Conservation (phyloP, 495 filamentous ascomycete genomes). For the Opeltia flavorubescens region DNA sequence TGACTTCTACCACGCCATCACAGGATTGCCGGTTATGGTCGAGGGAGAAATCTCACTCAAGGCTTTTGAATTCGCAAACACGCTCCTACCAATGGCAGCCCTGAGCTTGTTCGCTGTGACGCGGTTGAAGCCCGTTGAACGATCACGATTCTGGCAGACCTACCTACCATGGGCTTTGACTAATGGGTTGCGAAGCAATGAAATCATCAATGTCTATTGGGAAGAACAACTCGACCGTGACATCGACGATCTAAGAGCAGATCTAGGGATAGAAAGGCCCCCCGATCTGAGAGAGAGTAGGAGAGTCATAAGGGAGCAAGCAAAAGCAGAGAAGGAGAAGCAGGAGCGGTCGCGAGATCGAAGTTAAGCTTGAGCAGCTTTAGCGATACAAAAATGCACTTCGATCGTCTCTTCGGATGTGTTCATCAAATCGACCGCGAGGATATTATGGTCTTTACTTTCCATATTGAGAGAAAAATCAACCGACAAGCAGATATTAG, state of each 20-base stretch:
- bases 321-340: slow-evolving; percentile 47
- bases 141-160: slow-evolving; percentile 51
- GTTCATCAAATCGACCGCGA: too few relatives aligned
- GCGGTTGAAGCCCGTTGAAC: slow-evolving; percentile 51
- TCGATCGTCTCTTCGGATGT: too few relatives aligned
- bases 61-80: slow-evolving; percentile 93
- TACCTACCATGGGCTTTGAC: slow-evolving; percentile 85
- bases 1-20: slow-evolving; percentile 96
- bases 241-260: slow-evolving; percentile 56
- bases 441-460: too few relatives aligned
- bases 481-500: too few relatives aligned
- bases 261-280: slow-evolving; percentile 75
- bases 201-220: slow-evolving; percentile 97
- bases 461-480: too few relatives aligned
- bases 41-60: slow-evolving; percentile 94
- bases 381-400: too few relatives aligned
- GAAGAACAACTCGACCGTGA: slow-evolving; percentile 84
- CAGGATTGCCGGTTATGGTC: slow-evolving; percentile 75
- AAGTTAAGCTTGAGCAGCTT: slow-evolving; percentile 9
- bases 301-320: slow-evolving; percentile 51
- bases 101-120: slow-evolving; percentile 56
- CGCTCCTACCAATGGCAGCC: slow-evolving; percentile 87
- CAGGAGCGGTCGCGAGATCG: slow-evolving; percentile 17
- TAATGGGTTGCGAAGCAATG: slow-evolving; percentile 62
- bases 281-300: slow-evolving; percentile 77